These are phyloP conservation scores for Hortiboletus flavorubellus DNA, from an alignment of 768 basidiomycete genomes.

Conservation along the genomic window DNA sequence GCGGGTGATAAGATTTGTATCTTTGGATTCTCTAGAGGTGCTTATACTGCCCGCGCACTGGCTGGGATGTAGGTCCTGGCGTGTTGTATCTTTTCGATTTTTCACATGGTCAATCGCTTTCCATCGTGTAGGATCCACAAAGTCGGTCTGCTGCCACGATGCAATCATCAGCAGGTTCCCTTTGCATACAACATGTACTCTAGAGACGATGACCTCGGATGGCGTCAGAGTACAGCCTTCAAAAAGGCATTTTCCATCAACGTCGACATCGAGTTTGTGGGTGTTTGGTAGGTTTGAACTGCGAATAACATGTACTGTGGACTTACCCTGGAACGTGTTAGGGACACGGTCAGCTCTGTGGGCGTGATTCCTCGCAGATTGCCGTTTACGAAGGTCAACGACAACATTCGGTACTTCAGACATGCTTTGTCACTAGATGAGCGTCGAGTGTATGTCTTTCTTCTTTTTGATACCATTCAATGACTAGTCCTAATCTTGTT, in stretches of 20 bases:
- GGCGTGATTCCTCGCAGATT: slow-evolving; percentile 62
- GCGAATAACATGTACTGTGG: neutral
- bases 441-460: slow-evolving; percentile 44
- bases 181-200: slow-evolving; percentile 71
- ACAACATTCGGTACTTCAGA: slow-evolving; percentile 60
- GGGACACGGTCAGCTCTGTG: slow-evolving; percentile 71
- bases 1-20: slow-evolving; percentile 75
- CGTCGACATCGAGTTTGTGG: slow-evolving; percentile 69
- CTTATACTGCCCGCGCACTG: slow-evolving; percentile 66
- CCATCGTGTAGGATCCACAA: slow-evolving; percentile 52
- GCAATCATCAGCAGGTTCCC: slow-evolving; percentile 73
- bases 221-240: slow-evolving; percentile 63
- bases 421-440: slow-evolving; percentile 73
- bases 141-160: slow-evolving; percentile 65
- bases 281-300: slow-evolving; percentile 55
- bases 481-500: neutral
- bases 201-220: slow-evolving; percentile 52
- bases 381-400: slow-evolving; percentile 64
- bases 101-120: neutral
- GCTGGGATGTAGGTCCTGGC: slow-evolving; percentile 60
- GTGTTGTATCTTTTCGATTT: neutral
- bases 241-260: slow-evolving; percentile 76
- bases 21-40: slow-evolving; percentile 79
- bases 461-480: slow-evolving; percentile 2
- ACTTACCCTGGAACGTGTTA: slow-evolving; percentile 23